These are phyloP conservation scores for Porodaedalea pini DNA, from an alignment of 1,284 basidiomycete species.

Conservation along the genomic window DNA sequence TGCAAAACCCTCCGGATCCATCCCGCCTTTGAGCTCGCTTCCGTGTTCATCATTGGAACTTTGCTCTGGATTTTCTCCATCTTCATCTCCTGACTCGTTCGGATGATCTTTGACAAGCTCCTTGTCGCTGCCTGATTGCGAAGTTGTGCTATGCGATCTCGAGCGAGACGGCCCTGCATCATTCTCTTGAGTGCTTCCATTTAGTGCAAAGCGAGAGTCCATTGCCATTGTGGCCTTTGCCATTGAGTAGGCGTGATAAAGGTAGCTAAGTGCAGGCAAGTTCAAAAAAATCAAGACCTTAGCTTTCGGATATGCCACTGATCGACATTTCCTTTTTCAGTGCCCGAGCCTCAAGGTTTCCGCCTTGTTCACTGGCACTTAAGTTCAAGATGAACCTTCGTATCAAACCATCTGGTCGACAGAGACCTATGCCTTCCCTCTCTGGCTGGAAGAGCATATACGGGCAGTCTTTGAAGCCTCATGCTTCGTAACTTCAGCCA, in stretches of 20 bases:
- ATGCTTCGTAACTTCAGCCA: too few relatives aligned
- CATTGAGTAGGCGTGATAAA: neutral
- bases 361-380: too few relatives aligned
- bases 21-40: constrained; percentile 33
- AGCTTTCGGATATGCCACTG: too few relatives aligned
- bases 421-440: too few relatives aligned
- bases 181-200: constrained; percentile 26
- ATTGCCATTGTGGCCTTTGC: neutral
- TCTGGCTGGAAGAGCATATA: too few relatives aligned
- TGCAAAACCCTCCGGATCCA: constrained; percentile 56
- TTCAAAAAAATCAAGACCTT: too few relatives aligned
- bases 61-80: constrained; percentile 29
- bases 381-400: too few relatives aligned
- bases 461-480: too few relatives aligned
- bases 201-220: constrained; percentile 29
- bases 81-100: constrained; percentile 24
- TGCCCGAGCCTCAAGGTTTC: too few relatives aligned
- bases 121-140: constrained; percentile 23
- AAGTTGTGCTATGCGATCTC: constrained; percentile 20
- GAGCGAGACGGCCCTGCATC: constrained; percentile 26
- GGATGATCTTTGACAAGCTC: constrained; percentile 29
- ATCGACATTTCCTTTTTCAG: too few relatives aligned
- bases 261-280: too few relatives aligned
- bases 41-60: constrained; percentile 28
- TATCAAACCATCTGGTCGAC: too few relatives aligned